These are phyloP conservation scores for Phoma sp. DNA, from an alignment of 2,329 filamentous ascomycete species.

Conservation along the genomic window DNA sequence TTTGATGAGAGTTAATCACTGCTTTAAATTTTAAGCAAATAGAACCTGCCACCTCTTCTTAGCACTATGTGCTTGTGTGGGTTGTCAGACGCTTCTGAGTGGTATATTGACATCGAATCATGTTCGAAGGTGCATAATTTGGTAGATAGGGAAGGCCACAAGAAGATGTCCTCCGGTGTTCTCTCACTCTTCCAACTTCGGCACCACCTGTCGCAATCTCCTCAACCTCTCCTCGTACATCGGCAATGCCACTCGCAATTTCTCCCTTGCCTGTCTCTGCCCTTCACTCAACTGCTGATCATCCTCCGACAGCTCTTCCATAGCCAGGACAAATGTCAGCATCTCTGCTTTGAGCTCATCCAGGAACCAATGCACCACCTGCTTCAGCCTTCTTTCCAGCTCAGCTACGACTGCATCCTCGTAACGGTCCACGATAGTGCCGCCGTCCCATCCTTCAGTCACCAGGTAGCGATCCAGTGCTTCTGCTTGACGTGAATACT, in stretches of 20 bases:
- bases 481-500: slow-evolving; percentile 8
- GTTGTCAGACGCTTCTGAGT: too few species aligned
- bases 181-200: not conserved
- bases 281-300: slow-evolving; percentile 12
- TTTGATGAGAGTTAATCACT: too few species aligned
- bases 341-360: slow-evolving; percentile 11
- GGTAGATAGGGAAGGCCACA: too few species aligned
- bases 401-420: slow-evolving; percentile 8
- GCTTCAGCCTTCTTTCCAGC: slow-evolving; percentile 2
- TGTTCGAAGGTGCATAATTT: too few species aligned
- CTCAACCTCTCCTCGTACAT: slow-evolving; percentile 7
- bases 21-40: too few species aligned
- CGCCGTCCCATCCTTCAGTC: slow-evolving; percentile 5
- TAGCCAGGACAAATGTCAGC: slow-evolving; percentile 10
- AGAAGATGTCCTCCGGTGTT: not conserved
- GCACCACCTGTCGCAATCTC: not conserved
- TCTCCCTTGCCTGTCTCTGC: slow-evolving; percentile 8
- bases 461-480: slow-evolving; percentile 9
- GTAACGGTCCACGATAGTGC: slow-evolving; percentile 12
- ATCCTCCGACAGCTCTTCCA: slow-evolving; percentile 9
- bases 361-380: slow-evolving; percentile 11
- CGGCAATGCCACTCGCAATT: slow-evolving; percentile 3
- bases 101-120: too few species aligned
- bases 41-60: too few species aligned
- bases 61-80: too few species aligned